Evolutionary conservation across 164 flowering plant genomes (phyloP), one percentile per base, ranked within the genome.

Genomic region (Vitis riparia): DNA sequence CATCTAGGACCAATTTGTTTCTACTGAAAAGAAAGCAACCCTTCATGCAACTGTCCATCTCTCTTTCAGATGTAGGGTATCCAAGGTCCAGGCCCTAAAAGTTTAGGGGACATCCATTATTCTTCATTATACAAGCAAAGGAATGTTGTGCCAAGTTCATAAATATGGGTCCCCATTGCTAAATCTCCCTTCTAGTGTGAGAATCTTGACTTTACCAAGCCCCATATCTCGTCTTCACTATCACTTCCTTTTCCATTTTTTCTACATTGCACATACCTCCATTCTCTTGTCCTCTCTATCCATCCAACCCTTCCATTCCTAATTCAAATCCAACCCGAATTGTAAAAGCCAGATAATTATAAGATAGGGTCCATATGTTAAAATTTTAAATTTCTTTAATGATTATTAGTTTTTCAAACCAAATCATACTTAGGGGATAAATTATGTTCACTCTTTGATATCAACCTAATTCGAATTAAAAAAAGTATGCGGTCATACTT

Each of bases 161-260:
- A 52, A 61, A 51, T 58, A 62, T 67, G 73, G 81, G 74, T 59
- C 78, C 81, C 80, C 73, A 71, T 52, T 11, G 9, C 57, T 62
- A 70, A 72, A 72, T 73, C 73, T 71, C 52, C 53, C 62, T 51
- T 62, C 47, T 53, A 66, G 85, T 70, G 7, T 83, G 87, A 82
- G 79, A 83, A 86, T 86, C 77, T 83, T 83, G 89, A 83, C 89
- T 73, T 79, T 27, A 50, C 55, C 73, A 62, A 55, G 57, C 75
- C 64, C 67, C 17, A 74, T 59, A 32, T 37, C 9, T 58, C 17
- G 44, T 48, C 44, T 67, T 67, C 30, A 14, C 59, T 32, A 11
- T 32, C 66, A 17, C 29, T 66, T 66, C 15, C 55, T 30, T 68
- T 16, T 69, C 59, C 50, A 30, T 23, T 16, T 51, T 9, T 52